Evolutionary conservation across 2,329 filamentous ascomycete genomes (phyloP), one percentile per base, ranked within the genome.

Genomic region (Fusarium torreyae): DNA sequence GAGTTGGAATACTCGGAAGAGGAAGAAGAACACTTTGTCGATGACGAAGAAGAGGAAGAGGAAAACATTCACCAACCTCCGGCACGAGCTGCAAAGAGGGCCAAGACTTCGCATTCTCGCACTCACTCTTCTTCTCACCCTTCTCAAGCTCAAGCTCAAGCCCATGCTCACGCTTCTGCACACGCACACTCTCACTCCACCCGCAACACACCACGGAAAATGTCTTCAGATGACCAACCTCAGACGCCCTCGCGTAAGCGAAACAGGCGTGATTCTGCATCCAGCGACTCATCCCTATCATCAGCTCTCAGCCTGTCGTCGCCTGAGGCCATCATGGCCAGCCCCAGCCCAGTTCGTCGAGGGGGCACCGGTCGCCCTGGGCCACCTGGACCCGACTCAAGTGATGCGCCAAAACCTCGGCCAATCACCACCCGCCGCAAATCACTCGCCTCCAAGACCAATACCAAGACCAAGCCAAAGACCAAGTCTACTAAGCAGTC

Each of bases 211-310:
- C 70, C 72, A 49, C 66, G 68, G 48, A 74, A 74, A 74, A 74
- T 74, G 72, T 62, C 72, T 38, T 61, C 59, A 53, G 66, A 61
- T 48, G 67, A 71, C 36, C 72, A 65, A 57, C 68, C 76, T 20
- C 73, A 77, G 62, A 82, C 80, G 28, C 80, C 80, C 33, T 78
- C 78, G 56, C 76, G 78, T 24, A 79, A 73, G 75, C 75, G 77
- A 57, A 67, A 67, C 28, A 75, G 81, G 42, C 75, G 79, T 36
- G 77, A 77, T 57, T 83, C 81, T 34, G 78, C 72, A 31, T 80
- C 79, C 9, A 83, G 81, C 75, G 80, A 81, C 69, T 83, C 81
- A 20, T 82, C 81, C n/a, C 77, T 83, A 26, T 82, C 81, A 18
- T 80, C 80, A 18, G 76, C 74, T 43, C 75, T 77, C 76, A 81